Conservation (phyloP, 208 protist species). For the Acanthamoeba lenticulata region DNA sequence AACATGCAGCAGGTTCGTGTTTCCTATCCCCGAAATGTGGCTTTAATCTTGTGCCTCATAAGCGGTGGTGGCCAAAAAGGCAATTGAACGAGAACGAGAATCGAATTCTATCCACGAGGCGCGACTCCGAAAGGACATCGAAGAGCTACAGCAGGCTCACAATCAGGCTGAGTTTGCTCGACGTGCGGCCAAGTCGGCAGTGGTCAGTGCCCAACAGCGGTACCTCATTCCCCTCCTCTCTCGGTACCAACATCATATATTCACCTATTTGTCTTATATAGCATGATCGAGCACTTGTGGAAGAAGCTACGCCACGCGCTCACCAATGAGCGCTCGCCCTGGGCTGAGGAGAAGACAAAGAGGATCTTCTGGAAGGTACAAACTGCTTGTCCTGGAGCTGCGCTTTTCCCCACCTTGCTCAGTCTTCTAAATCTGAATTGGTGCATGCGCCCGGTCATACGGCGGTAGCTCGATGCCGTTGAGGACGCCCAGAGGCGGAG, state of each 20-base stretch:
- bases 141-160: slow-evolving; percentile 26
- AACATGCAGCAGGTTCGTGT: slow-evolving; percentile 1
- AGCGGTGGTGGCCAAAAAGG: background rate
- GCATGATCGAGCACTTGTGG: slow-evolving; percentile 50
- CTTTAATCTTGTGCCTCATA: no score
- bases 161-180: background rate
- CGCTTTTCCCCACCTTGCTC: no score
- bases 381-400: no score
- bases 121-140: slow-evolving; percentile 9
- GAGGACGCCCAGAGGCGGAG: background rate
- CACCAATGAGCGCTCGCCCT: slow-evolving; percentile 35
- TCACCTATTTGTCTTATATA: background rate
- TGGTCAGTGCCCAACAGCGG: background rate
- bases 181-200: background rate
- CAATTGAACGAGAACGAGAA: slow-evolving; percentile 45
- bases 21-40: no score
- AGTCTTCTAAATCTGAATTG: no score
- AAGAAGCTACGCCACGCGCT: slow-evolving; percentile 38
- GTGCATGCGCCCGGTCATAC: no score
- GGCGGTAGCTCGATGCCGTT: background rate
- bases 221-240: background rate
- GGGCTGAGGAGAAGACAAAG: slow-evolving; percentile 1
- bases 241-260: background rate
- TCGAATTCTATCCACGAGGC: slow-evolving; percentile 39
- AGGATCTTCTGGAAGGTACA: slow-evolving; percentile 30